Evolutionary conservation across 495 filamentous ascomycete genomes (phyloP).

Genomic region (Talaromyces nanjingensis): DNA sequence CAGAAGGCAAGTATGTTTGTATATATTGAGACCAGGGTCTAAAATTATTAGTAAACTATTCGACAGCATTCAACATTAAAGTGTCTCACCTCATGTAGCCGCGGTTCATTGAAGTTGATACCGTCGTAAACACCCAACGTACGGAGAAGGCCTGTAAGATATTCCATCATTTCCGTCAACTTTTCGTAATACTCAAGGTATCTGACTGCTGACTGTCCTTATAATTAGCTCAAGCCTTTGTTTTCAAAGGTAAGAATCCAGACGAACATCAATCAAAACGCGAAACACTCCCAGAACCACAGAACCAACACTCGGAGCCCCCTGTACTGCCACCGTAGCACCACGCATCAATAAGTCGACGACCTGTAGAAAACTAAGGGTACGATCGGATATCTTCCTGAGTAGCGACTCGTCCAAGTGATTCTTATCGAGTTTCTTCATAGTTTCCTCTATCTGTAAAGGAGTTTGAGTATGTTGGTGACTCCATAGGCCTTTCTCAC

Average conservation of each 20-base stretch:
- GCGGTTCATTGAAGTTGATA: neutral
- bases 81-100: slow-evolving; percentile 1
- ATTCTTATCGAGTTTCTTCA: neutral
- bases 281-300: slow-evolving; percentile 5
- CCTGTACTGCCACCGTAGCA: slow-evolving; percentile 3
- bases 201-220: neutral
- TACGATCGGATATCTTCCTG: neutral
- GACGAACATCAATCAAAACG: slow-evolving; percentile 5
- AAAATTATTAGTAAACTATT: neutral
- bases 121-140: neutral
- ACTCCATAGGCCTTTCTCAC: neutral
- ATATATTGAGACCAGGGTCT: slow-evolving; percentile 7
- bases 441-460: neutral
- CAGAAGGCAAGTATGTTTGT: slow-evolving; percentile 10
- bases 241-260: neutral
- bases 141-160: neutral
- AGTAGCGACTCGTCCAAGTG: neutral
- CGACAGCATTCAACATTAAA: neutral
- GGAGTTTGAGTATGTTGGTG: neutral
- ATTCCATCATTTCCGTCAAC: slow-evolving; percentile 4
- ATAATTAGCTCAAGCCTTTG: neutral
- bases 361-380: neutral
- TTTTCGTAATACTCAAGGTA: slow-evolving; percentile 8
- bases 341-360: slow-evolving; percentile 9
- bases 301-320: neutral